Conservation (phyloP, 306 rosid genomes). For the Medicago arabica region DNA sequence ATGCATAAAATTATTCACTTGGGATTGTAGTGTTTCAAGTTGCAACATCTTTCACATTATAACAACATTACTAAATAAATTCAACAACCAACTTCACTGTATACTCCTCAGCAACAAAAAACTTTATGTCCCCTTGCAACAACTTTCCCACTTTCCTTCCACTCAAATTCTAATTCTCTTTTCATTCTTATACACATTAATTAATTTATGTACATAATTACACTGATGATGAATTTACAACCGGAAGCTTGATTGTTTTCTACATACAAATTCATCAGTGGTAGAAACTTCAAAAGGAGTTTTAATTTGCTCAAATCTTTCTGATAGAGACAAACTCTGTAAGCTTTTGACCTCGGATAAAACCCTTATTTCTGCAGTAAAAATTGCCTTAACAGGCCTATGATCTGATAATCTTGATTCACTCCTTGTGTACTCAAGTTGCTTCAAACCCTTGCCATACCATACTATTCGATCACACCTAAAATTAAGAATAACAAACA, state of each 20-base stretch:
- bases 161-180: conserved; percentile 4
- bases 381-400: conserved; percentile 79
- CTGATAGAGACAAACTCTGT: conserved; percentile 58
- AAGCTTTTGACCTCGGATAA: conserved; percentile 35
- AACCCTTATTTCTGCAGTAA: conserved; percentile 57
- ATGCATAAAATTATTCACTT: background rate
- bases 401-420: conserved; percentile 83
- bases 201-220: conserved; percentile 29
- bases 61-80: conserved; percentile 24
- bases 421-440: conserved; percentile 65
- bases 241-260: conserved; percentile 52
- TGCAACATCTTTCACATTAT: conserved; percentile 23
- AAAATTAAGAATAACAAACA: background rate
- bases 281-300: conserved; percentile 59
- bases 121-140: background rate
- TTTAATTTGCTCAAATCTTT: conserved; percentile 55
- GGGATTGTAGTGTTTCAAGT: conserved; percentile 7
- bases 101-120: conserved; percentile 49
- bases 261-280: conserved; percentile 43
- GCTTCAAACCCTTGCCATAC: conserved; percentile 70
- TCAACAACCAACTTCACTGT: conserved; percentile 49
- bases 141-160: conserved; percentile 23
- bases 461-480: conserved; percentile 97
- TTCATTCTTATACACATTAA: conserved; percentile 14
- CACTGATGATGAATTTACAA: conserved; percentile 31